Evolutionary conservation across 2,329 filamentous ascomycete species (phyloP), one percentile per base, ranked within the genome.

Genomic region (Fonsecaea multimorphosa): DNA sequence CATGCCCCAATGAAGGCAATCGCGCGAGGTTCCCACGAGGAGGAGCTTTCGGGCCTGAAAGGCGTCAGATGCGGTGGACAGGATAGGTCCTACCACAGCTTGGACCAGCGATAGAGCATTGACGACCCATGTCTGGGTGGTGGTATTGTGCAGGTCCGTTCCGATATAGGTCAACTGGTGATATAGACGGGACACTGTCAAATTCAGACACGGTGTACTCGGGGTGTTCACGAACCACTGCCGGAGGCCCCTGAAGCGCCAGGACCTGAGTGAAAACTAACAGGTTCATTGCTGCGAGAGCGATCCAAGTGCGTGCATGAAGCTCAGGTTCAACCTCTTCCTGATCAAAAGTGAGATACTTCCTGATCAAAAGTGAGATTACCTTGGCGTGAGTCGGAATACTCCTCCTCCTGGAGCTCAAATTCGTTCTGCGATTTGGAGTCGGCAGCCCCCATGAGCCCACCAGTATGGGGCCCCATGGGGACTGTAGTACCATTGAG

Each of bases 1-100:
- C 53, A 61, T 14, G 64, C 60, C 4, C 64, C 64, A 49, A 67
- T 64, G 36, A 64, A 67, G 22, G 64, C 11, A 7, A 67, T 14
- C 3, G 64, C 19, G n/a, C 32, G n/a, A 55, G 16, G 44, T 19
- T 11, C 54, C 61, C 32, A 67, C 55, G 31, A 67, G 36, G 12
- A 67, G 16, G 4, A 19, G 12, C 49, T 67, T 67, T 19, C 64
- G 59, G 11, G 46, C 61, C 34, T 67, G 64, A 31, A 67, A 67
- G 14, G 40, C 57, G 40, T 67, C 64, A 14, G 64, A 67, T 11
- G 61, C 64, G 19, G 34, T 29, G 31, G 61, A 57, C 19, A 67
- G 51, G 34, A 67, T 19, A 44, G 64, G 64, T 7, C 19, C 16
- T 16, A 67, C 9, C 9, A 67, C 64, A 2, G 64, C 61, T 19